Conservation (phyloP, 805 yeast genomes). For the Cyberlindnera petersonii region DNA sequence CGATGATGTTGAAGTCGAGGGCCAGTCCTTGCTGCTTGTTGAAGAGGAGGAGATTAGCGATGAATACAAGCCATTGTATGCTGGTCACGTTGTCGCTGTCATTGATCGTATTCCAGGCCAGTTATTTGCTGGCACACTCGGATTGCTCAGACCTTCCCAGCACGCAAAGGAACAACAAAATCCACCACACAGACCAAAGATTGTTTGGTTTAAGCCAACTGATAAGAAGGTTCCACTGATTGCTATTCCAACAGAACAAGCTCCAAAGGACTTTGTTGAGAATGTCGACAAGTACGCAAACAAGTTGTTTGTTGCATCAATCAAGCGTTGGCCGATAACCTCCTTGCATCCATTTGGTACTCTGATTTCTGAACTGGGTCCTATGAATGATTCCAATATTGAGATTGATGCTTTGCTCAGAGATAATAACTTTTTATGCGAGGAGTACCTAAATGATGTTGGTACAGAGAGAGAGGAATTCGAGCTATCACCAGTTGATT, state of each 20-base stretch:
- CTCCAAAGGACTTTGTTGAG: conserved; percentile 92
- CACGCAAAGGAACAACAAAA: conserved; percentile 41
- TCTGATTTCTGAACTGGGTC: conserved; percentile 79
- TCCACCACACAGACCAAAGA: conserved; percentile 61
- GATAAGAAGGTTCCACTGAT: conserved; percentile 96
- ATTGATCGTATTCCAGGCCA: conserved; percentile 97
- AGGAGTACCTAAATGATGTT: conserved; percentile 59
- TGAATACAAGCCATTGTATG: conserved; percentile 88
- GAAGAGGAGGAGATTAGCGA: conserved; percentile 96
- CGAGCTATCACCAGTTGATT: conserved; percentile 31
- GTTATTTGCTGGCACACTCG: conserved; percentile 89
- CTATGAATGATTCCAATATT: conserved; percentile 67
- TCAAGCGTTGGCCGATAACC: conserved; percentile 98
- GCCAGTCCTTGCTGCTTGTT: conserved; percentile 83
- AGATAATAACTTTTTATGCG: conserved; percentile 78
- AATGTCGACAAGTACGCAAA: conserved; percentile 80
- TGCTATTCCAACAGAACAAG: conserved; percentile 98
- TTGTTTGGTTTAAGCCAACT: conserved; percentile 98
- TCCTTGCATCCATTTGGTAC: conserved; percentile 98
- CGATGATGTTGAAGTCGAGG: conserved; percentile 98
- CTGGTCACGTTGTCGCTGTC: conserved; percentile 98
- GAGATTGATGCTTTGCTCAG: conserved; percentile 87
- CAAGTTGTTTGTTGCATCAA: conserved; percentile 86
- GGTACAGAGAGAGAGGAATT: conserved; percentile 28
- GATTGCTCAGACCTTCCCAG: conserved; percentile 91